These are phyloP conservation scores for Ogataea sp. DNA, from an alignment of 805 yeast genomes.

Conservation along the genomic window DNA sequence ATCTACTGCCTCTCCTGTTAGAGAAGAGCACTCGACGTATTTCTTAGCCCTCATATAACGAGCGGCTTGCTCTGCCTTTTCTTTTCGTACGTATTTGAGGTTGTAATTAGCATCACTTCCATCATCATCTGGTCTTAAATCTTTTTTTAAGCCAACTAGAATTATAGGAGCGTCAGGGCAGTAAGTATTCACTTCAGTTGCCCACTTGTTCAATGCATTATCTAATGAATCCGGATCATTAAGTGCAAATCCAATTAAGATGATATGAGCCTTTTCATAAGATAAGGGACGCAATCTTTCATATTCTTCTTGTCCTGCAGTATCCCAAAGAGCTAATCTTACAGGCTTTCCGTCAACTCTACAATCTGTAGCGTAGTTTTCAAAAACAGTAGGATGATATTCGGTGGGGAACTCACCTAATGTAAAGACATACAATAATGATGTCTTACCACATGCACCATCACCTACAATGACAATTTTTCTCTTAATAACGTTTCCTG, in stretches of 20 bases:
- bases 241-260: conserved; percentile 78
- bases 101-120: conserved; percentile 25
- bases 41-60: conserved; percentile 72
- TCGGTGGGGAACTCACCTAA: conserved; percentile 89
- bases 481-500: conserved; percentile 38
- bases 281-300: conserved; percentile 84
- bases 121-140: conserved; percentile 43
- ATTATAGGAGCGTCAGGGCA: conserved; percentile 77
- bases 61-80: conserved; percentile 65
- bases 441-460: conserved; percentile 93
- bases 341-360: conserved; percentile 91
- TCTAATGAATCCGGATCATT: conserved; percentile 79
- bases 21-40: conserved; percentile 82
- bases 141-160: conserved; percentile 80
- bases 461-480: conserved; percentile 90
- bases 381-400: conserved; percentile 91
- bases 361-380: conserved; percentile 90
- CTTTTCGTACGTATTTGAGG: conserved; percentile 40
- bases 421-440: conserved; percentile 83
- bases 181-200: conserved; percentile 68
- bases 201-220: conserved; percentile 83
- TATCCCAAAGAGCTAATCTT: conserved; percentile 86
- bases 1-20: conserved; percentile 93
- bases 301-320: conserved; percentile 96
- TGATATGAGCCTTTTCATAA: conserved; percentile 80